These are phyloP conservation scores for Alternaria panax DNA, from an alignment of 2,329 filamentous ascomycete species.

Conservation along the genomic window DNA sequence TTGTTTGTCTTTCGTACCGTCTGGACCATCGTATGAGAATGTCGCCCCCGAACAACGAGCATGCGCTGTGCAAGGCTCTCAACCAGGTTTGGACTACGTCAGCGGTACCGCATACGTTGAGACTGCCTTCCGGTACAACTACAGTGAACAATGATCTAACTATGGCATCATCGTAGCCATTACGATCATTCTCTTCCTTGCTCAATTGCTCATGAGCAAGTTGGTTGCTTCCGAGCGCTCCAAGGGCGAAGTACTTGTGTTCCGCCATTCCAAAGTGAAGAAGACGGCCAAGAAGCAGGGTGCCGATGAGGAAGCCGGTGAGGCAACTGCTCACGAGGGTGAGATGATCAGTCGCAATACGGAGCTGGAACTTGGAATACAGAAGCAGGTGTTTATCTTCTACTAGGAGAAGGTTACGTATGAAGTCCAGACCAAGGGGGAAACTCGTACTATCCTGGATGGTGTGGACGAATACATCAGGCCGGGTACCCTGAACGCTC, in stretches of 20 bases:
- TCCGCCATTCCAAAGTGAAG: constrained; percentile 53
- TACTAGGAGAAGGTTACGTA: constrained; percentile 42
- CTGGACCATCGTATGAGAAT: constrained; percentile 44
- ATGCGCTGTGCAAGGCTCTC: constrained; percentile 47
- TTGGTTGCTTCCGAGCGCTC: constrained; percentile 67
- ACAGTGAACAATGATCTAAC: constrained; percentile 60
- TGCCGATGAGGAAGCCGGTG: constrained; percentile 48
- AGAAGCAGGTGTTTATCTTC: constrained; percentile 50
- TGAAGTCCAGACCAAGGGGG: constrained; percentile 46
- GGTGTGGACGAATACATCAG: constrained; percentile 63
- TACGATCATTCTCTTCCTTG: constrained; percentile 64
- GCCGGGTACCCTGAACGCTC: constrained; percentile 57
- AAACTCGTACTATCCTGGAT: constrained; percentile 59
- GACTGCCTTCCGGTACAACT: constrained; percentile 41
- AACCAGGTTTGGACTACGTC: constrained; percentile 45
- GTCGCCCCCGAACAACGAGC: constrained; percentile 39
- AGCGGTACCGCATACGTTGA: constrained; percentile 45
- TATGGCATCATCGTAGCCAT: constrained; percentile 72
- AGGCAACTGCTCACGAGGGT: constrained; percentile 37
- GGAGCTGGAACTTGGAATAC: constrained; percentile 38
- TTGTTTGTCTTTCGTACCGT: constrained; percentile 50
- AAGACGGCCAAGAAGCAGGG: constrained; percentile 33
- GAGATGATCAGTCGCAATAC: constrained; percentile 37
- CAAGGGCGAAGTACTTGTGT: constrained; percentile 73
- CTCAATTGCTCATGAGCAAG: constrained; percentile 69